Conservation (phyloP, 2,329 filamentous ascomycete genomes). For the Shiraia sp. region DNA sequence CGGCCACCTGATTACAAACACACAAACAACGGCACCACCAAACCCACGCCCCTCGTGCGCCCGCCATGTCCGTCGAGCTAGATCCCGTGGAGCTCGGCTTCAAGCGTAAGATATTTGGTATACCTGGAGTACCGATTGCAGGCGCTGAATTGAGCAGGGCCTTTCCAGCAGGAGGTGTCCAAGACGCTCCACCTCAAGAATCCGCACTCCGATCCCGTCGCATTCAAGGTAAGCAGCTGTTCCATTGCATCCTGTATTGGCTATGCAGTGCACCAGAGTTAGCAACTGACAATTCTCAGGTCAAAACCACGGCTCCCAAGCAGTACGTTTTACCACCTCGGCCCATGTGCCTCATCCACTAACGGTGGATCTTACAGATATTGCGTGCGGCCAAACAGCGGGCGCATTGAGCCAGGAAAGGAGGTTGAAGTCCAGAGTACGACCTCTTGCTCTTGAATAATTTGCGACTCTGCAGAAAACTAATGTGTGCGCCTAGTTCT, state of each 20-base stretch:
- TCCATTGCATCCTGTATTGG: background rate
- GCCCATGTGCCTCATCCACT: constrained; percentile 18
- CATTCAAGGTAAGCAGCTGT: constrained; percentile 63
- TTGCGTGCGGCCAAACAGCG: constrained; percentile 95
- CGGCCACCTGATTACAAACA: constrained; percentile 36
- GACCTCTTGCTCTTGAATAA: constrained; percentile 25
- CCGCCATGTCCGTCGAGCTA: constrained; percentile 90
- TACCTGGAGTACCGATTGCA: background rate
- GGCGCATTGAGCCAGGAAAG: constrained; percentile 87
- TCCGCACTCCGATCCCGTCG: constrained; percentile 60
- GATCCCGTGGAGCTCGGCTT: constrained; percentile 91
- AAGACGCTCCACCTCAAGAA: constrained; percentile 64
- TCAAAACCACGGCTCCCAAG: constrained; percentile 98
- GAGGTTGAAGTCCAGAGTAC: constrained; percentile 91
- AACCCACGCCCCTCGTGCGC: constrained; percentile 10
- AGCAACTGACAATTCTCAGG: constrained; percentile 56
- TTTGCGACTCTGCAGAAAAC: constrained; percentile 18
- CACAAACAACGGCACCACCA: constrained; percentile 15
- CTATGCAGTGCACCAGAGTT: background rate
- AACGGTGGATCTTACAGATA: constrained; percentile 65
- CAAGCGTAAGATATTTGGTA: constrained; percentile 67
- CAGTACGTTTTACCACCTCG: constrained; percentile 67
- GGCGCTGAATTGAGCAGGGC: constrained; percentile 51
- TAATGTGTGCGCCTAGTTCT: constrained; percentile 65
- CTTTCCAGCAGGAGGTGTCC: constrained; percentile 67